phyloP scores from a whole-genome alignment of 2,329 filamentous ascomycete genomes.

The Aspergillus sp. region DNA sequence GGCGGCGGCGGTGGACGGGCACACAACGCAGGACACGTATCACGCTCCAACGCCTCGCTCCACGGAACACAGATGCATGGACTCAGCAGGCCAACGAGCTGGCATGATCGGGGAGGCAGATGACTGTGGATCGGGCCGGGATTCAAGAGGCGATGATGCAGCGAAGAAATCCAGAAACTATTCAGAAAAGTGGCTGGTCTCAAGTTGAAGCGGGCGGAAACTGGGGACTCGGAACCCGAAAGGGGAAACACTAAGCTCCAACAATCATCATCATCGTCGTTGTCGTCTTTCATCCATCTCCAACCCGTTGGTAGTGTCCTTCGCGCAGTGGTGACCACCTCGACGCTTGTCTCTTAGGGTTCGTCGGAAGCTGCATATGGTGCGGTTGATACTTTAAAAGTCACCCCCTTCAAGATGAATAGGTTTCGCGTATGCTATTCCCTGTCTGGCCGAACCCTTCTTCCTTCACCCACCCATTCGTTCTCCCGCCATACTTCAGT shows the following conservation, averaged over 20 bases:
- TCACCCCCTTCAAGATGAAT: constrained; percentile 28
- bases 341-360: neutral
- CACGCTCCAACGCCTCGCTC: constrained; percentile 16
- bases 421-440: constrained; percentile 34
- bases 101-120: constrained; percentile 19
- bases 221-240: neutral
- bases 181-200: neutral
- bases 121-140: constrained; percentile 3
- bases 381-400: too few species aligned
- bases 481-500: neutral
- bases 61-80: constrained; percentile 17
- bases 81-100: constrained; percentile 19
- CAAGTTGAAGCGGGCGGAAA: neutral
- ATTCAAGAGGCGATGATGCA: neutral
- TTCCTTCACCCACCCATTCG: neutral
- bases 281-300: neutral
- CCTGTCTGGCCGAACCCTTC: neutral
- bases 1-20: neutral
- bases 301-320: too few species aligned
- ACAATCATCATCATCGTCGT: neutral
- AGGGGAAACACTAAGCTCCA: neutral
- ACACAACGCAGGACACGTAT: constrained; percentile 18
- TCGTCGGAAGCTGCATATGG: neutral
- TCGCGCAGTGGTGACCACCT: neutral
- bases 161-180: neutral